Conservation (phyloP, 1,139 yeast species). For the Diutina sp. region DNA sequence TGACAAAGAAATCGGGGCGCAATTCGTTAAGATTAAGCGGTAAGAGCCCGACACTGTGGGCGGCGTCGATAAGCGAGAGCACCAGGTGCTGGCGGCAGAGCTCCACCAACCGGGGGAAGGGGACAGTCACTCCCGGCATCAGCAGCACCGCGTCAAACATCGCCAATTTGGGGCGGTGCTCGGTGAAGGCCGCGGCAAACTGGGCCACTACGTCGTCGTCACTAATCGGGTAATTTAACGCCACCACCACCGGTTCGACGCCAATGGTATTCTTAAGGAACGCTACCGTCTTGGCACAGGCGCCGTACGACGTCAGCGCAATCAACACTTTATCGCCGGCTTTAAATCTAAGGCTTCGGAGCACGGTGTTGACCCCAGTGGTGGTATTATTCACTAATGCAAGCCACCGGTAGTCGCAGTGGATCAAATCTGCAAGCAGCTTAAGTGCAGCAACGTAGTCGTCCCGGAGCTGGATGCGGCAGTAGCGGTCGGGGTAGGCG, state of each 20-base stretch:
- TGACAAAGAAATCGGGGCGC: slow-evolving; percentile 48
- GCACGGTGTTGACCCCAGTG: slow-evolving; percentile 43
- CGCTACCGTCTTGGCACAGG: slow-evolving; percentile 41
- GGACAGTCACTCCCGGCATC: slow-evolving; percentile 50
- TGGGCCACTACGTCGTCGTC: slow-evolving; percentile 31
- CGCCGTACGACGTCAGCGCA: slow-evolving; percentile 42
- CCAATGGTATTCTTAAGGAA: slow-evolving; percentile 31
- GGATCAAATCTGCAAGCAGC: slow-evolving; percentile 23
- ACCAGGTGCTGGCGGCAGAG: slow-evolving; percentile 35
- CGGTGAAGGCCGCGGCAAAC: slow-evolving; percentile 19
- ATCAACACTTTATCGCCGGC: slow-evolving; percentile 44
- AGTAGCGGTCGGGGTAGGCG: slow-evolving; percentile 29
- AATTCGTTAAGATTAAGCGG: slow-evolving; percentile 30
- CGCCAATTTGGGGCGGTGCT: slow-evolving; percentile 5
- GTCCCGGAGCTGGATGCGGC: slow-evolving; percentile 11
- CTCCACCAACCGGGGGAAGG: slow-evolving; percentile 36
- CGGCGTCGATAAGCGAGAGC: slow-evolving; percentile 56
- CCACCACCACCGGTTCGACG: slow-evolving; percentile 24
- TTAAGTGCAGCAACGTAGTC: slow-evolving; percentile 19
- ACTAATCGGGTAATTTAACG: slow-evolving; percentile 13
- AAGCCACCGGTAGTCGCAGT: slow-evolving; percentile 29
- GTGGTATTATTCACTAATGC: slow-evolving; percentile 51
- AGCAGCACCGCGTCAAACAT: slow-evolving; percentile 53
- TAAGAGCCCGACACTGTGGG: slow-evolving; percentile 53
- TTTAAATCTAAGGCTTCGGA: slow-evolving; percentile 39